Evolutionary conservation across 2,329 filamentous ascomycete species (phyloP).

Genomic region (Dryadomyces quercivorus): DNA sequence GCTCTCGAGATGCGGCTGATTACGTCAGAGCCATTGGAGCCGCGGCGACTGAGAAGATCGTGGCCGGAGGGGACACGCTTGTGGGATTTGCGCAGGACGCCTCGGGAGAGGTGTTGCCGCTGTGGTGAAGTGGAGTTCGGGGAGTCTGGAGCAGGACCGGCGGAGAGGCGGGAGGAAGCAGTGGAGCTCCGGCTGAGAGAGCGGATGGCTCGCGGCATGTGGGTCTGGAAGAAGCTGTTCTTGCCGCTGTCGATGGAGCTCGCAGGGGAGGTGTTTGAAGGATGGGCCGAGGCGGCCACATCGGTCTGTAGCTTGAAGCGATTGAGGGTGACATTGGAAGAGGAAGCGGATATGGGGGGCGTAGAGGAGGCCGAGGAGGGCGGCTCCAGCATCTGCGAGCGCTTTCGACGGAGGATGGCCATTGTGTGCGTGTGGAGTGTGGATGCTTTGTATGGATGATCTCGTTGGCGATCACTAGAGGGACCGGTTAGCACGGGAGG

Average conservation of each 20-base stretch:
- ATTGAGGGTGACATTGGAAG: background rate
- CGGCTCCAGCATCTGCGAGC: background rate
- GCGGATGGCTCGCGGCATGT: constrained; percentile 13
- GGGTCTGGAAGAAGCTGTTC: constrained; percentile 14
- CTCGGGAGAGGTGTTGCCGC: constrained; percentile 9
- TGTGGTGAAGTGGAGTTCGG: constrained; percentile 4
- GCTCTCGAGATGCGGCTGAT: constrained; percentile 15
- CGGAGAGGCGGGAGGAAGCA: background rate
- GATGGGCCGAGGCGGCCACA: background rate
- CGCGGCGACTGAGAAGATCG: constrained; percentile 14
- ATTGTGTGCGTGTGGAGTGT: constrained; percentile 1
- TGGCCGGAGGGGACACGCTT: constrained; percentile 10
- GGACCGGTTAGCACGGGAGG: background rate
- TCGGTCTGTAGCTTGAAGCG: constrained; percentile 10
- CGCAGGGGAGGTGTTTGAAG: constrained; percentile 12
- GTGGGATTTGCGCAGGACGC: constrained; percentile 12
- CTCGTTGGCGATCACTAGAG: background rate
- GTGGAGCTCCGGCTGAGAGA: constrained; percentile 14
- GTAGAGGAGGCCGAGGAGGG: background rate
- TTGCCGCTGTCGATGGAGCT: constrained; percentile 15
- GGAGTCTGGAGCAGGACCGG: constrained; percentile 2
- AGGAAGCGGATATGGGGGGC: background rate
- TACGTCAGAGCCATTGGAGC: constrained; percentile 19
- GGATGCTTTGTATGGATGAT: background rate
- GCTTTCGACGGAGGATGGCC: constrained; percentile 9